Evolutionary conservation across 1,139 yeast genomes (phyloP), one percentile per base, ranked within the genome.

Genomic region (Petasospora fabianii): DNA sequence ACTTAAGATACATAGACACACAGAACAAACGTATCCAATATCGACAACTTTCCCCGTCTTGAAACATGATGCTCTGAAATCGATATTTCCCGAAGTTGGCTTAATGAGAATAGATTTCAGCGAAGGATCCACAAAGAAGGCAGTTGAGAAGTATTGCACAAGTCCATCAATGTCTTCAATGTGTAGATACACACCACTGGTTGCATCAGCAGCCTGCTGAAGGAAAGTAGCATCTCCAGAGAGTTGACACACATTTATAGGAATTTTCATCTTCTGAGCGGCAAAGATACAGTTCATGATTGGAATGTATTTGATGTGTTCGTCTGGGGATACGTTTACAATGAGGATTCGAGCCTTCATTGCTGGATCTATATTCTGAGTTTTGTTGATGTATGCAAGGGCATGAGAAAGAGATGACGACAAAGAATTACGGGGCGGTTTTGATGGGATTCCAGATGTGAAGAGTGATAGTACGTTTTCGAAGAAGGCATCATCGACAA

Each of bases 261-360:
- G 85, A 11, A 92, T 79, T 54, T 81, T 82, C 81, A 85, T 76
- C 61, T 88, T 88, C 53, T 92, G 97, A 1, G 98, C 96, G 0
- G 97, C 94, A 64, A 94, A 94, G 31, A 92, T 90, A 49, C 94
- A 75, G 61, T 94, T 94, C 98, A 94, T 94, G 34, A 88, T 80
- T 5, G 97, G 86, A 30, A 92, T 86, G 60, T 94, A 94, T 44
- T 86, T 86, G 38, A 87, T 68, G 16, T 87, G 79, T 41, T 80
- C 79, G 51, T 87, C 94, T 47, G 82, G 88, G 47, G 83, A 80
- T 15, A 84, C 82, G 40, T 86, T 81, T 3, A 92, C 69, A 6
- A 88, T 75, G 48, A 94, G 61, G 10, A 92, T 71, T 37, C 97
- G 66, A 0, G 96, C 77, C 49, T 80, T 80, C 61, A 84, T 65